Evolutionary conservation across 352 stramenopile species (phyloP).

Genomic region (Phytopythium montanum): DNA sequence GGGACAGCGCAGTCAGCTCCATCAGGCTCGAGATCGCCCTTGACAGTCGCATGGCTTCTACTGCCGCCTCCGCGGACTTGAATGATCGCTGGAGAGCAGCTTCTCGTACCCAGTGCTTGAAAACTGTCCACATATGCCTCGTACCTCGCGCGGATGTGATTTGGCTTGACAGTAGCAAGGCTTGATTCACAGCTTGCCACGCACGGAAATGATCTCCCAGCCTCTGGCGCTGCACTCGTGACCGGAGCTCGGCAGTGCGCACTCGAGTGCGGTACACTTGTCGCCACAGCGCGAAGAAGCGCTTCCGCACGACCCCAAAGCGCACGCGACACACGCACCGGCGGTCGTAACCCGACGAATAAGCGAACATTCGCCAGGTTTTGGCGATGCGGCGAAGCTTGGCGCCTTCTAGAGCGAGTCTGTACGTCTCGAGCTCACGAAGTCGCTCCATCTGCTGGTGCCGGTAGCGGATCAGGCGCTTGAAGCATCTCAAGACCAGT

Average conservation of each 20-base stretch:
- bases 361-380: slow-evolving; percentile 16
- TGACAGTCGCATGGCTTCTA: slow-evolving; percentile 10
- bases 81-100: not conserved
- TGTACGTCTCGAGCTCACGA: slow-evolving; percentile 1
- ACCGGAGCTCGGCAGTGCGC: slow-evolving; percentile 10
- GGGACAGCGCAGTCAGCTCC: not conserved
- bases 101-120: slow-evolving; percentile 15
- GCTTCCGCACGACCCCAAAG: slow-evolving; percentile 17
- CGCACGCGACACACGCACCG: slow-evolving; percentile 14
- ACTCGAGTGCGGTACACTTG: slow-evolving; percentile 14
- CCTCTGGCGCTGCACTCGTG: slow-evolving; percentile 9
- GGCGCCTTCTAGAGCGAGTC: slow-evolving; percentile 2
- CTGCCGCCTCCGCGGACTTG: not conserved
- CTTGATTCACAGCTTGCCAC: slow-evolving; percentile 18
- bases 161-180: slow-evolving; percentile 11
- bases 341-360: slow-evolving; percentile 7
- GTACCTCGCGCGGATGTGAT: slow-evolving; percentile 7
- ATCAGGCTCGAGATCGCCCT: not conserved
- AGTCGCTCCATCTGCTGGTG: slow-evolving; percentile 8
- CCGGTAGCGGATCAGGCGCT: slow-evolving; percentile 7
- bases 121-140: slow-evolving; percentile 7
- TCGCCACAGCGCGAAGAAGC: slow-evolving; percentile 26
- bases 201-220: slow-evolving; percentile 19
- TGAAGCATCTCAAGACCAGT: slow-evolving; percentile 10
- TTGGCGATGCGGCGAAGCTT: slow-evolving; percentile 12